Evolutionary conservation across 2,329 filamentous ascomycete species (phyloP).

Genomic region (Ophiosphaerella herpotricha): DNA sequence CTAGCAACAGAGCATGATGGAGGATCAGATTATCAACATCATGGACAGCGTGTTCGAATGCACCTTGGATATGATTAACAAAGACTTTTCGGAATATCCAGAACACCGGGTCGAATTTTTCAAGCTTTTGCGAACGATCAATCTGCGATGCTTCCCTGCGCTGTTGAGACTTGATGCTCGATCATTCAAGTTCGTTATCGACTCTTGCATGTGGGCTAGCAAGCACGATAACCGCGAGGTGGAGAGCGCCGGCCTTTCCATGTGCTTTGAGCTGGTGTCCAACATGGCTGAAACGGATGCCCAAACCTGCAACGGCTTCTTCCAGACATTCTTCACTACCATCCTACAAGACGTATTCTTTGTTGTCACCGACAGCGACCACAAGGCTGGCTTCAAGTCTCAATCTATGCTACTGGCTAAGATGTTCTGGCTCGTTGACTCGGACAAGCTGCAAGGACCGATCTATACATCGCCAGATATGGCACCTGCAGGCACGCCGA

Average conservation of each 20-base stretch:
- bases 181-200: constrained; percentile 99
- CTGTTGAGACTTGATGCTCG: constrained; percentile 91
- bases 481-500: constrained; percentile 79
- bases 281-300: constrained; percentile 94
- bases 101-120: constrained; percentile 99
- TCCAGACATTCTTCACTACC: constrained; percentile 94
- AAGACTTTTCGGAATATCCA: constrained; percentile 98
- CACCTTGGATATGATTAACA: constrained; percentile 99
- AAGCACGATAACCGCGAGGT: constrained; percentile 99
- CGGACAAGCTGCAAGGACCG: constrained; percentile 87
- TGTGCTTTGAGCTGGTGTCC: constrained; percentile 96
- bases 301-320: constrained; percentile 89
- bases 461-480: constrained; percentile 81
- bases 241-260: constrained; percentile 92
- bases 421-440: constrained; percentile 94
- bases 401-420: constrained; percentile 91
- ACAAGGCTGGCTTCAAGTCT: constrained; percentile 99
- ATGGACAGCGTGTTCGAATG: constrained; percentile 99
- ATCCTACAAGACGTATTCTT: constrained; percentile 99
- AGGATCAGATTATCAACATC: constrained; percentile 94
- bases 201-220: constrained; percentile 99
- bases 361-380: constrained; percentile 93
- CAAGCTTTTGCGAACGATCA: constrained; percentile 93
- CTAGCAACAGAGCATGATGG: constrained; percentile 77
- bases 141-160: constrained; percentile 94